These are phyloP conservation scores for Calonectria montana DNA, from an alignment of 2,329 filamentous ascomycete genomes.

Conservation along the genomic window DNA sequence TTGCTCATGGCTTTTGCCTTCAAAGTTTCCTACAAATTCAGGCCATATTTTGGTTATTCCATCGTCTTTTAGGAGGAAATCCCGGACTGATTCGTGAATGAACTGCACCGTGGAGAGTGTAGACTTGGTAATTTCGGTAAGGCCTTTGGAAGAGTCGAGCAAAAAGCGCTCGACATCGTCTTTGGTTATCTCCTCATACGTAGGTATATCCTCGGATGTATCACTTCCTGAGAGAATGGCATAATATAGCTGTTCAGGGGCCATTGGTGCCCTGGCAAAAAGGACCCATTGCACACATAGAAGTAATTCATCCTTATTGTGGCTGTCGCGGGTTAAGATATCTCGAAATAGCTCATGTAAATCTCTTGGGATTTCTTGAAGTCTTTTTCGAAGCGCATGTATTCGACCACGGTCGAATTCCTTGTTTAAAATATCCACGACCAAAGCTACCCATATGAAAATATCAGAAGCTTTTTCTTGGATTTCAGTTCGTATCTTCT, in stretches of 20 bases:
- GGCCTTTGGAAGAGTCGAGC: not conserved
- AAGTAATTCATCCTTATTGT: constrained; percentile 53
- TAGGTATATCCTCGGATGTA: not conserved
- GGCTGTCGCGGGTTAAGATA: constrained; percentile 59
- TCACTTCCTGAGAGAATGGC: constrained; percentile 18
- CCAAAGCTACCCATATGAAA: constrained; percentile 58
- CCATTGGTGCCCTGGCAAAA: constrained; percentile 57
- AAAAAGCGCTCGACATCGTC: not conserved
- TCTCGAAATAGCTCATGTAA: constrained; percentile 62
- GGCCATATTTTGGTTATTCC: not conserved
- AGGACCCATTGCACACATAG: constrained; percentile 65
- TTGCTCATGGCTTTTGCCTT: not conserved
- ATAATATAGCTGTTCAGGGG: constrained; percentile 56
- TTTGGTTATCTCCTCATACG: not conserved
- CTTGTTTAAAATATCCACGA: constrained; percentile 51
- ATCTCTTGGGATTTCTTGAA: constrained; percentile 50
- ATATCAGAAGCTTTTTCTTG: constrained; percentile 52
- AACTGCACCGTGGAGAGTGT: not conserved
- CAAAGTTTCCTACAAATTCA: not conserved
- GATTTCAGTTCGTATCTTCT: constrained; percentile 35
- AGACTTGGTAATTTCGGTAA: not conserved
- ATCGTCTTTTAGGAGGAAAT: not conserved
- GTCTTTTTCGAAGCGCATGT: constrained; percentile 35
- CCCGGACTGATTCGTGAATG: not conserved
- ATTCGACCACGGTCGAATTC: constrained; percentile 45